Evolutionary conservation across 352 stramenopile genomes (phyloP), one percentile per base, ranked within the genome.

Genomic region (Peronospora destructor): DNA sequence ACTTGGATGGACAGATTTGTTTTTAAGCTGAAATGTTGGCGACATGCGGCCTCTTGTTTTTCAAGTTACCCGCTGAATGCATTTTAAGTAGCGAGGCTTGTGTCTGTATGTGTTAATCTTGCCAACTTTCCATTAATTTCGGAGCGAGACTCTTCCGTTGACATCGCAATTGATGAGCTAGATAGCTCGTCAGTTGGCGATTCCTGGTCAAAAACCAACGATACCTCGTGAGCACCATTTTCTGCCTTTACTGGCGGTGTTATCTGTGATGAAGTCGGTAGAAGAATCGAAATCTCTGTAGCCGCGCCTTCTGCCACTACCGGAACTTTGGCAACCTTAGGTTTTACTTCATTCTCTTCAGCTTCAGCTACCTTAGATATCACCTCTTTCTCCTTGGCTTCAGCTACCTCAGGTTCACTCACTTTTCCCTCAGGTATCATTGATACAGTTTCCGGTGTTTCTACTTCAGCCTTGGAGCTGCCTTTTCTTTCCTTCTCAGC

Each of bases 31-130:
- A 19, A 6, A 9, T 40, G 13, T 23, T 11, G n/a, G n/a, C n/a
- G 13, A 40, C 50, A 56, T 33, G 56, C 29, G 30, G 48, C 28
- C 33, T 64, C 52, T 53, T 55, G 41, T 41, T 63, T 57, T 17
- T 46, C 19, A 42, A 52, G 51, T 58, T 68, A 60, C 36, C 45
- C 39, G 48, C 8, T 30, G 26, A 12, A 53, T n/a, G 37, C 26
- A 45, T 39, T 68, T 45, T 50, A 72, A 36, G 55, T 42, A 53
- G 56, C 45, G 34, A 56, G 42, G 21, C 57, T 40, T 52, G 36
- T 40, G 36, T 55, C 19, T 48, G 13, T 21, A 45, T 44, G 45
- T 51, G 59, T 29, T 17, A 35, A 32, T 33, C 21, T 57, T 56
- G 48, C 26, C 23, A 48, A 6, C 35, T 61, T 45, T 6, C 57